phyloP scores from a whole-genome alignment of 441 rosid genomes.

The Euphorbia corollata region DNA sequence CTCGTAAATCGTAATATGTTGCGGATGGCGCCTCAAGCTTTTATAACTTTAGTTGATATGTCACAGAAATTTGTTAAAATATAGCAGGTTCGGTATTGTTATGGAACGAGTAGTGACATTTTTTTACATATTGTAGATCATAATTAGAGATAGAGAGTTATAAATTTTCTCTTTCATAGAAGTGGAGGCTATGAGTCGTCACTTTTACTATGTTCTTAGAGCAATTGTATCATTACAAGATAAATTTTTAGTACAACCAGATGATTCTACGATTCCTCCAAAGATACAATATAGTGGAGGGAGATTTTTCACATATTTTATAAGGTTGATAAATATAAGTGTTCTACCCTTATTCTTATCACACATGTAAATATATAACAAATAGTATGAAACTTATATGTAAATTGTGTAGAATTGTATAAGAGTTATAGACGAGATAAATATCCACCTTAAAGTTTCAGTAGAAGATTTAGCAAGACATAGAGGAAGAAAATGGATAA shows the following conservation, averaged over 20 bases:
- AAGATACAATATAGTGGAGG: not conserved
- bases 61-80: too few species aligned
- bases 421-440: not conserved
- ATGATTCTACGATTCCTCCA: not conserved
- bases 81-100: too few species aligned
- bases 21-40: too few species aligned
- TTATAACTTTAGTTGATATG: too few species aligned
- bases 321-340: too few species aligned
- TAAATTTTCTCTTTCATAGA: not conserved
- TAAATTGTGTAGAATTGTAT: not conserved
- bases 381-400: too few species aligned
- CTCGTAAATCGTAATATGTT: too few species aligned
- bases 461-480: not conserved
- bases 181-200: constrained; percentile 1
- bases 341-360: too few species aligned
- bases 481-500: not conserved
- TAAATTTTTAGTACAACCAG: not conserved
- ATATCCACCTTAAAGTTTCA: not conserved
- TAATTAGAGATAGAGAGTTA: not conserved
- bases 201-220: not conserved
- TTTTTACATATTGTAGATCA: not conserved
- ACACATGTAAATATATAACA: too few species aligned
- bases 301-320: too few species aligned
- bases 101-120: too few species aligned
- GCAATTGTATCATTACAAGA: not conserved